Evolutionary conservation across 345 rosid genomes (phyloP).

Genomic region (Linum lewisii): DNA sequence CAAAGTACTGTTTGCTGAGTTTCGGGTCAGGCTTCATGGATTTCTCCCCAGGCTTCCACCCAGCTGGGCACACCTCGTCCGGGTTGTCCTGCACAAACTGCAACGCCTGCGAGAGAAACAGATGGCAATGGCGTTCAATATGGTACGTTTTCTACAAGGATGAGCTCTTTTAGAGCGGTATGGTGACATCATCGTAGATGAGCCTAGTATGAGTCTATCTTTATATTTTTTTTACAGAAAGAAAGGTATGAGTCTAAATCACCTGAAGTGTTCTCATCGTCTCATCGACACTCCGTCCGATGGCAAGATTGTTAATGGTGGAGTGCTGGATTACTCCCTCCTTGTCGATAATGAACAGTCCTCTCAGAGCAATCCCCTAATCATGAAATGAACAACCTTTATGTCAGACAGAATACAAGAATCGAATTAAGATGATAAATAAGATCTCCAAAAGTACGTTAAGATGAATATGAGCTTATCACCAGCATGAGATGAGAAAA

Average conservation of each 20-base stretch:
- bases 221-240: too few species aligned
- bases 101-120: conserved; percentile 95
- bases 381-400: conserved; percentile 9
- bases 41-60: conserved; percentile 97
- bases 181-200: too few species aligned
- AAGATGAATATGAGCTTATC: too few species aligned
- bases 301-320: conserved; percentile 94
- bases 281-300: conserved; percentile 94
- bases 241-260: neutral
- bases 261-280: conserved; percentile 97
- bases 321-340: conserved; percentile 95
- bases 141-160: too few species aligned
- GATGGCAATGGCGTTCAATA: too few species aligned
- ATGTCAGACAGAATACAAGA: too few species aligned
- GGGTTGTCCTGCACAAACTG: conserved; percentile 95
- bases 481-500: neutral
- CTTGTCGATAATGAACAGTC: conserved; percentile 92
- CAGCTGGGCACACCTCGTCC: conserved; percentile 98
- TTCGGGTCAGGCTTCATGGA: conserved; percentile 98
- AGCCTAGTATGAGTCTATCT: too few species aligned
- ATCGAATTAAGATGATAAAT: too few species aligned
- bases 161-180: too few species aligned
- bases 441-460: too few species aligned
- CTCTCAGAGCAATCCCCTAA: conserved; percentile 90
- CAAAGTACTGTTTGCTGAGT: conserved; percentile 87